These are phyloP conservation scores for Pseudogymnoascus sp. DNA, from an alignment of 2,329 filamentous ascomycete species.

Conservation along the genomic window DNA sequence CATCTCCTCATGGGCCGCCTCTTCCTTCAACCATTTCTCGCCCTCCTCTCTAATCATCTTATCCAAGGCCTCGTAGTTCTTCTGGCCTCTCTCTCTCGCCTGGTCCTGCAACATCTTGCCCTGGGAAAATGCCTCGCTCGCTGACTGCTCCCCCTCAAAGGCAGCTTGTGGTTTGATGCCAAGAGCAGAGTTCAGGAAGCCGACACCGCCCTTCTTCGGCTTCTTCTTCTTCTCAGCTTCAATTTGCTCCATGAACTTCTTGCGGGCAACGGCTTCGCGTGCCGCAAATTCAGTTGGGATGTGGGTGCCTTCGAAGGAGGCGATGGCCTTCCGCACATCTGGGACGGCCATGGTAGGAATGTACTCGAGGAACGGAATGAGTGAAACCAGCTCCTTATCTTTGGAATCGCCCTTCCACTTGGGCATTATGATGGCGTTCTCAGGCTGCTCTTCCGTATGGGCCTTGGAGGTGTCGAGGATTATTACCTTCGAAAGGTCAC, in stretches of 20 bases:
- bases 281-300: constrained; percentile 87
- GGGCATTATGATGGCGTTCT: constrained; percentile 86
- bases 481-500: constrained; percentile 90
- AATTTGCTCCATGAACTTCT: constrained; percentile 75
- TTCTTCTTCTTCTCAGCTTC: constrained; percentile 59
- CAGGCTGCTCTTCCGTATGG: constrained; percentile 85
- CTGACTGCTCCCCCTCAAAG: constrained; percentile 64
- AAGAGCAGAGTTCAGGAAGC: constrained; percentile 62
- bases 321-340: constrained; percentile 79
- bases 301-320: constrained; percentile 80
- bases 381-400: constrained; percentile 77
- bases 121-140: constrained; percentile 72
- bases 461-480: constrained; percentile 80
- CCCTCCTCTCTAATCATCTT: constrained; percentile 88
- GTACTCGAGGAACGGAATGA: constrained; percentile 97
- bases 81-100: constrained; percentile 83
- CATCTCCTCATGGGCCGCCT: constrained; percentile 81
- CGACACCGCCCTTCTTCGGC: constrained; percentile 55
- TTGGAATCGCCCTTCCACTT: constrained; percentile 80
- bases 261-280: constrained; percentile 76
- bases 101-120: constrained; percentile 98
- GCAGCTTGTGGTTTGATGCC: constrained; percentile 68
- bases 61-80: constrained; percentile 83
- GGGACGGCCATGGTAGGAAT: constrained; percentile 86
- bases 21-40: constrained; percentile 92